A percentile compares a stretch with the other conserved stretches of the same genome.
phyloP scores from a whole-genome alignment of 768 basidiomycete species.

The Lepiota venenata region DNA sequence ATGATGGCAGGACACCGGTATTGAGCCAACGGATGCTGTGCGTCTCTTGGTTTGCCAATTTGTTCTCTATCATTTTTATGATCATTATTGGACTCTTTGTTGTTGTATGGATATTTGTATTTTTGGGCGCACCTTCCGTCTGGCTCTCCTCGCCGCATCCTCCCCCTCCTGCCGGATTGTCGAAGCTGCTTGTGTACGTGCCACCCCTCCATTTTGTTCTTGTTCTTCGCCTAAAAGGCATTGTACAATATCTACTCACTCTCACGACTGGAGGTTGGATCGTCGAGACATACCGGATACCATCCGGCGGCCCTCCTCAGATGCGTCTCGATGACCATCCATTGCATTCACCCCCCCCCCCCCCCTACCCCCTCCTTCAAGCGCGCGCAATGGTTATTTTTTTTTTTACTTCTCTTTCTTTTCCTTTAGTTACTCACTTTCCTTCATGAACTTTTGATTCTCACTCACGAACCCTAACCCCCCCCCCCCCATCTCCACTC shows the following conservation, averaged over 20 bases:
- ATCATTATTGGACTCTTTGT: slow-evolving; percentile 20
- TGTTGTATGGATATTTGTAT: slow-evolving; percentile 29
- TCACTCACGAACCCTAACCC: slow-evolving; percentile 19
- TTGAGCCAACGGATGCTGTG: slow-evolving; percentile 32
- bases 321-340: slow-evolving; percentile 39
- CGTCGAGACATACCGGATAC: slow-evolving; percentile 35
- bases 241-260: slow-evolving; percentile 23
- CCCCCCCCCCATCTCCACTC: slow-evolving; percentile 13
- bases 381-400: slow-evolving; percentile 10
- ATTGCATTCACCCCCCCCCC: slow-evolving; percentile 1
- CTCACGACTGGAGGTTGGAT: slow-evolving; percentile 28
- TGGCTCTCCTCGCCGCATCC: slow-evolving; percentile 1
- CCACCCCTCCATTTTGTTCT: slow-evolving; percentile 19
- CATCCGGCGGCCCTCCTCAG: slow-evolving; percentile 26
- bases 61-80: slow-evolving; percentile 15
- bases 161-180: slow-evolving; percentile 1
- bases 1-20: slow-evolving; percentile 37
- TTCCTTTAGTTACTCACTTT: slow-evolving; percentile 12
- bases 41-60: slow-evolving; percentile 24
- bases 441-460: slow-evolving; percentile 25
- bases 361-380: not conserved
- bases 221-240: slow-evolving; percentile 26
- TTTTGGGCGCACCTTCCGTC: slow-evolving; percentile 18
- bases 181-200: slow-evolving; percentile 8
- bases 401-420: slow-evolving; percentile 18